Conservation (phyloP, 768 basidiomycete genomes). For the Pisolithus albus region DNA sequence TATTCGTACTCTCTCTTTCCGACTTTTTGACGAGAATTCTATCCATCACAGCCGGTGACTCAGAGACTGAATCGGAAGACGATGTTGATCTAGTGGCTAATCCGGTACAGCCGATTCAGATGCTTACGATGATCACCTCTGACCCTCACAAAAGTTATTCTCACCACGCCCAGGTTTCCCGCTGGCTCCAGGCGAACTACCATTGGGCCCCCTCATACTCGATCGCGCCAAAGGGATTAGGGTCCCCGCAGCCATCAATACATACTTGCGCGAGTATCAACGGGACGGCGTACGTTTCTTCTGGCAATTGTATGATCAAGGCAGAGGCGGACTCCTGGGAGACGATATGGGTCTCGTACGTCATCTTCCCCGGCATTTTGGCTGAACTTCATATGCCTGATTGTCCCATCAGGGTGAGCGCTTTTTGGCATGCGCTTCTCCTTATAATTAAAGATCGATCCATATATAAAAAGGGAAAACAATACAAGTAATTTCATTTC, state of each 20-base stretch:
- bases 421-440: neutral
- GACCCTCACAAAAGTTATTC: slow-evolving; percentile 24
- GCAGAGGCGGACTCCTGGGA: slow-evolving; percentile 76
- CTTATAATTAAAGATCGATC: slow-evolving; percentile 4
- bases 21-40: neutral
- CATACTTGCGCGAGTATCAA: slow-evolving; percentile 86
- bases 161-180: slow-evolving; percentile 51
- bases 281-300: slow-evolving; percentile 81
- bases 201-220: slow-evolving; percentile 44
- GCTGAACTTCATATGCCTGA: slow-evolving; percentile 19
- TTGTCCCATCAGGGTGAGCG: neutral
- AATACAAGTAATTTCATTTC: slow-evolving; percentile 84
- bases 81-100: slow-evolving; percentile 26
- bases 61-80: slow-evolving; percentile 42
- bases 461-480: slow-evolving; percentile 71
- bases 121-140: slow-evolving; percentile 1
- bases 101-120: slow-evolving; percentile 15
- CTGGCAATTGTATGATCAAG: slow-evolving; percentile 60
- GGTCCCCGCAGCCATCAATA: slow-evolving; percentile 70
- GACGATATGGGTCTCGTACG: slow-evolving; percentile 90
- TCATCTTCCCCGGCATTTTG: slow-evolving; percentile 2
- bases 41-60: slow-evolving; percentile 14
- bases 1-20: neutral
- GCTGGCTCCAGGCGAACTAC: slow-evolving; percentile 36
- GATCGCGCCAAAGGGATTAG: slow-evolving; percentile 39